These are phyloP conservation scores for Coriolopsis trogii DNA, from an alignment of 1,284 basidiomycete genomes.

Conservation along the genomic window DNA sequence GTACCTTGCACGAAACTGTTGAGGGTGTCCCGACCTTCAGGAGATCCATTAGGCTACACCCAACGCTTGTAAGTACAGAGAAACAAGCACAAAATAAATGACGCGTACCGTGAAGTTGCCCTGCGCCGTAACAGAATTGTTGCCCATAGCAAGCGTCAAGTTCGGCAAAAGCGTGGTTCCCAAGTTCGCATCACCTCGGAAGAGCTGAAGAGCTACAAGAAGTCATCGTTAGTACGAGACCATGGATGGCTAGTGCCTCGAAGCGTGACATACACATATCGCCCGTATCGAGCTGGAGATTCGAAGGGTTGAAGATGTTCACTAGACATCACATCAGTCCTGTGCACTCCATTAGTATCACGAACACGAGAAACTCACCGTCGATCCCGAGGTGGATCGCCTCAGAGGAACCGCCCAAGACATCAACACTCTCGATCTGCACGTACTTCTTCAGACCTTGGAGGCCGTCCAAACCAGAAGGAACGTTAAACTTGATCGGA, in stretches of 20 bases:
- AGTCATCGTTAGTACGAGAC: not conserved
- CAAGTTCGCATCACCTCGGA: conserved; percentile 50
- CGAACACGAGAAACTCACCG: conserved; percentile 27
- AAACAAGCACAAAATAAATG: conserved; percentile 38
- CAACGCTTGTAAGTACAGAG: not conserved
- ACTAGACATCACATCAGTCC: conserved; percentile 28
- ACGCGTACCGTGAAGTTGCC: conserved; percentile 50
- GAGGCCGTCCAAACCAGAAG: conserved; percentile 66
- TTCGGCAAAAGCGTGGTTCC: conserved; percentile 66
- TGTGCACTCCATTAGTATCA: not conserved
- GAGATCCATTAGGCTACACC: conserved; percentile 53
- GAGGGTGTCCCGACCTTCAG: conserved; percentile 65
- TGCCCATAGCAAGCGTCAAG: conserved; percentile 58
- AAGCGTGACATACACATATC: conserved; percentile 52
- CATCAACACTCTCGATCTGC: conserved; percentile 67
- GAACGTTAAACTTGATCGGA: conserved; percentile 76
- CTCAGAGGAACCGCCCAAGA: conserved; percentile 67
- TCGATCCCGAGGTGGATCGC: conserved; percentile 65
- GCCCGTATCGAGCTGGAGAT: conserved; percentile 61
- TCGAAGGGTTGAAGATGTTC: conserved; percentile 74
- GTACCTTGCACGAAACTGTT: conserved; percentile 71
- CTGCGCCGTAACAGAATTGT: conserved; percentile 53
- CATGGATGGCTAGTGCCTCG: no score
- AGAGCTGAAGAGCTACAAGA: conserved; percentile 48
- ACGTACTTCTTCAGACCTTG: conserved; percentile 63